Base-by-base conservation (phyloP, 2,329 filamentous ascomycete genomes). In the Cladosporium sp. region DNA sequence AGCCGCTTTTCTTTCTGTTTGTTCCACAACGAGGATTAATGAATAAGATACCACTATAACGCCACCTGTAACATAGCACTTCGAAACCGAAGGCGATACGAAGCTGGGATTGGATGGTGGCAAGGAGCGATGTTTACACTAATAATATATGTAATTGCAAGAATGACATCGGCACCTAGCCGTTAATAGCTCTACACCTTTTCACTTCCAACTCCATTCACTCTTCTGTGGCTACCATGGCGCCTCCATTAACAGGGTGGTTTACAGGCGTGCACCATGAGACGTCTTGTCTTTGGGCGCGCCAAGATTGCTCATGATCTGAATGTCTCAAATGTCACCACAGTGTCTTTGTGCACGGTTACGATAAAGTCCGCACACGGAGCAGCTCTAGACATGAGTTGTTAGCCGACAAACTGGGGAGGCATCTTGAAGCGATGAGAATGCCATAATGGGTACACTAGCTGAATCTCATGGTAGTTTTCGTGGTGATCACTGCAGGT, bases 31-130 rank as follows among this genome's bases (percentile, higher is more conserved):
- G 36, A 14, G 26, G 32, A 24, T n/a, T 64, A 24, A 64, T 34
- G 61, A 64, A 30, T n/a, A 34, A 57, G 61, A 64, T 64, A 57
- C 61, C 61, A 55, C 51, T 57, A n/a, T 57, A 34, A 64, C 34
- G 61, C 61, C 61, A 64, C 61, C 51, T 64, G 61, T 64, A 64
- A 34, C 32, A 63, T 63, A 54, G 12, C 12, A 41, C 32, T 24
- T 61, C 18, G 12, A 18, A 24, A 8, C 11, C 11, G 38, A 36
- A 57, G 34, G 26, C 14, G 24, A 28, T 26, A 28, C 14, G 57
- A 38, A 59, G 24, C 30, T 59, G 12, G 24, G 30, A 34, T 47
- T 47, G 41, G 41, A 47, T 32, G 52, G 52, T 55, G 30, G 52
- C 15, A 11, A 52, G 11, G 28, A 34, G 41, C 41, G 41, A 47